Percentiles rank a stretch among this genome's conserved stretches.
phyloP scores from a whole-genome alignment of 2,329 filamentous ascomycete species.

The Trichoderma polysporum region DNA sequence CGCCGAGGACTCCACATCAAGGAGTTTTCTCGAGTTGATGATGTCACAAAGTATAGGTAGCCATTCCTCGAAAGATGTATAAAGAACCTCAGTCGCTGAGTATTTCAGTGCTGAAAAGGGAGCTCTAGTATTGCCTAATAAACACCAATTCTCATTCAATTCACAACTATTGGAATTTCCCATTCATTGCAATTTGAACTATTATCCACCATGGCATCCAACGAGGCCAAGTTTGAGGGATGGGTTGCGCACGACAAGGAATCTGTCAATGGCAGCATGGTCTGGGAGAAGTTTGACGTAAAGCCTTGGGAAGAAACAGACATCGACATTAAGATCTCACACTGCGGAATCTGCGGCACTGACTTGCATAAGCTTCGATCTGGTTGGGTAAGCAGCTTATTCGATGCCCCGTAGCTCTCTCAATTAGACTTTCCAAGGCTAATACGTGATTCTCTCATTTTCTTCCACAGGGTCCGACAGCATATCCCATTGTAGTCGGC shows the following conservation, averaged over 20 bases:
- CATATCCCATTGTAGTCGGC: constrained; percentile 54
- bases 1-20: neutral
- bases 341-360: constrained; percentile 13
- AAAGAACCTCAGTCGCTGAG: neutral
- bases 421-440: neutral
- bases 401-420: neutral
- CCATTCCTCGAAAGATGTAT: neutral
- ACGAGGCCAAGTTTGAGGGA: constrained; percentile 8
- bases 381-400: constrained; percentile 8
- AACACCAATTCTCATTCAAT: neutral
- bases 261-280: constrained; percentile 5
- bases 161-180: neutral
- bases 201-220: neutral
- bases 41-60: neutral
- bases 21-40: neutral
- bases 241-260: constrained; percentile 4
- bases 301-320: constrained; percentile 18
- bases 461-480: constrained; percentile 26
- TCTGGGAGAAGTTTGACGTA: constrained; percentile 1
- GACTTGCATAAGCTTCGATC: constrained; percentile 16
- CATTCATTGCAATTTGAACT: neutral
- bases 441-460: neutral
- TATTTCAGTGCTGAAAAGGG: neutral
- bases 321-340: constrained; percentile 16
- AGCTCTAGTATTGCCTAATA: neutral